Base-by-base conservation (phyloP, 2,329 filamentous ascomycete species). In the Alternaria sp. region DNA sequence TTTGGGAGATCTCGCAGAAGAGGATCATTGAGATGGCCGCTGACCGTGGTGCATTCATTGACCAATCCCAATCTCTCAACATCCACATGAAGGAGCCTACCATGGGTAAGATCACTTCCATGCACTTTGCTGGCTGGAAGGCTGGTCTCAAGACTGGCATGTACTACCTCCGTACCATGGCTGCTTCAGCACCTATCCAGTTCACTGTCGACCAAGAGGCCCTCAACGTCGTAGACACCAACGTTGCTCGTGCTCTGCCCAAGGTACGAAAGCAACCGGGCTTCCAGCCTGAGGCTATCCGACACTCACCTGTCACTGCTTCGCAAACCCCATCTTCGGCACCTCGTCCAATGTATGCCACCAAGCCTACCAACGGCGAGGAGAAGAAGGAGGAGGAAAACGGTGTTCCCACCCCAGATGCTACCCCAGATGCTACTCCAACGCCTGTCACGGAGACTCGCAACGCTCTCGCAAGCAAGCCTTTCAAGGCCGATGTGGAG, bases 101-200 rank as follows among this genome's bases (percentile, higher is more conserved):
- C 55, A 98, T 99, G 95, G 96, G 96, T 84, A 99, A 99, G 88
- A 97, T 99, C 82, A 99, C 96, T 64, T 96, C 92, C 81, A 99
- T 99, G 96, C 96, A 99, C 86, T 99, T 99, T 79, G 89, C 96
- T 53, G 96, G 96, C 75, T 99, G 96, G 96, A 99, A 98, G 87
- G 90, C 98, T 71, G 96, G 96, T 77, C 89, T 99, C 73, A 99
- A 99, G 91, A 99, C 96, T 37, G 96, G 96, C 85, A 98, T 99
- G 96, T 99, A 99, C 90, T 99, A 99, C 84, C 90, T 99, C 74
- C 93, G 96, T 76, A 99, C 96, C 51, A 96, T 97, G 89, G 96
- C 96, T 68, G 96, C 96, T 37, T 94, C 94, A 18, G 94, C 94
- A 50, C 96, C 96, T 58, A 99, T 99, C 71, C 96, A 99, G 83